Percentiles rank a stretch among this genome's conserved stretches.
Evolutionary conservation across 2,329 filamentous ascomycete genomes (phyloP).

Genomic region (Penicillium sp.): DNA sequence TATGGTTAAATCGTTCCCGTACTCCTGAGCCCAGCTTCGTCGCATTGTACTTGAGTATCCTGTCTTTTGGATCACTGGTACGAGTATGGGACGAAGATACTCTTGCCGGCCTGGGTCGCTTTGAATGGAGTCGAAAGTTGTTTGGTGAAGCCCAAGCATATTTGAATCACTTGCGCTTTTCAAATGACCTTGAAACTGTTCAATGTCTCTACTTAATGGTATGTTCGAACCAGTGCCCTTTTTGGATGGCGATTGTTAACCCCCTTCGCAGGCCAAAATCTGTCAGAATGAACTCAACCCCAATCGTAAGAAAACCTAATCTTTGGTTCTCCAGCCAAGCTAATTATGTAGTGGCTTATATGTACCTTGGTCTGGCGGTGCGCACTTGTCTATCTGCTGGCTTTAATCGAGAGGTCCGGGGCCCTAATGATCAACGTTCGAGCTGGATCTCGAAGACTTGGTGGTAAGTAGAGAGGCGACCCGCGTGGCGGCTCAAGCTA

Average conservation of each 20-base stretch:
- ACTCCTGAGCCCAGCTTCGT: conserved; percentile 45
- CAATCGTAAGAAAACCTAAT: conserved; percentile 37
- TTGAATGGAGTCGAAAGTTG: conserved; percentile 50
- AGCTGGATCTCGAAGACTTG: conserved; percentile 48
- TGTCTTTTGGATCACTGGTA: conserved; percentile 50
- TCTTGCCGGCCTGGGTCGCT: conserved; percentile 46
- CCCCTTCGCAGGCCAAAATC: conserved; percentile 43
- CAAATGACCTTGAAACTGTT: conserved; percentile 51
- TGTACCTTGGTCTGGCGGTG: conserved; percentile 51
- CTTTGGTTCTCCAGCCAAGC: background rate
- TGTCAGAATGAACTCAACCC: conserved; percentile 54
- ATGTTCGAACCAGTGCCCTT: background rate
- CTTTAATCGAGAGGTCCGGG: conserved; percentile 46
- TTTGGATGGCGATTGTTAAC: background rate
- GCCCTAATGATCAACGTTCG: conserved; percentile 35
- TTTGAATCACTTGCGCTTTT: conserved; percentile 43
- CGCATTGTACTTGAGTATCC: conserved; percentile 49
- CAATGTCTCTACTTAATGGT: conserved; percentile 52
- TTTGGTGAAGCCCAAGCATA: conserved; percentile 46
- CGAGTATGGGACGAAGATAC: conserved; percentile 46
- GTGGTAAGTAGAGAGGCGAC: conserved; percentile 39
- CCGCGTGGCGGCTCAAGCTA: background rate
- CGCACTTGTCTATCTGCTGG: conserved; percentile 51
- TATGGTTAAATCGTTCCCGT: conserved; percentile 41
- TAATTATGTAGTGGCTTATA: conserved; percentile 43